These are phyloP conservation scores for Penicilliopsis zonata DNA, from an alignment of 495 filamentous ascomycete genomes.

Conservation along the genomic window DNA sequence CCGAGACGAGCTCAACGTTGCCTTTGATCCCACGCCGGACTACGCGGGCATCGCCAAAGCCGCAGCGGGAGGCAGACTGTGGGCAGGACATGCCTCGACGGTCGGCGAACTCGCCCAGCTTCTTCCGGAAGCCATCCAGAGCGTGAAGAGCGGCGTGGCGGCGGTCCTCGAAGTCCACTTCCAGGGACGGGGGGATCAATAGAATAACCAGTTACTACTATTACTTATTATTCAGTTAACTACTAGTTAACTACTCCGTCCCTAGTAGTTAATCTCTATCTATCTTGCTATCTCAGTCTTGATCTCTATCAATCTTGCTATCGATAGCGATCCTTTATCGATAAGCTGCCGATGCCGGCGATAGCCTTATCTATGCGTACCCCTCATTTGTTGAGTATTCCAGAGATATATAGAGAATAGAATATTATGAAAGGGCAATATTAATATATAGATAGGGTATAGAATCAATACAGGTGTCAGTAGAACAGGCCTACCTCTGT, in stretches of 20 bases:
- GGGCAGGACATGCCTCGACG: constrained; percentile 53
- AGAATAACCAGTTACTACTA: too few relatives aligned
- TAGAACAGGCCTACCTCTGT: too few relatives aligned
- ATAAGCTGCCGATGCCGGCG: constrained; percentile 24
- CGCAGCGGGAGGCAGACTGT: constrained; percentile 67
- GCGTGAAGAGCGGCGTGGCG: constrained; percentile 51
- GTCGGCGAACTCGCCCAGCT: constrained; percentile 47
- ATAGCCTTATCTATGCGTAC: constrained; percentile 31
- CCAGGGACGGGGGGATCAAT: constrained; percentile 32
- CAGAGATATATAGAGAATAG: too few relatives aligned
- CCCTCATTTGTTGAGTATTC: too few relatives aligned
- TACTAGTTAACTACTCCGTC: too few relatives aligned
- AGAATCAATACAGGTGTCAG: too few relatives aligned
- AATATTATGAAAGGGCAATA: too few relatives aligned
- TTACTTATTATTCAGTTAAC: too few relatives aligned
- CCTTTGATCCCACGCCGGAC: constrained; percentile 74
- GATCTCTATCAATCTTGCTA: constrained; percentile 22
- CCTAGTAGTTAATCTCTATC: too few relatives aligned
- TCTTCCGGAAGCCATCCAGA: constrained; percentile 53
- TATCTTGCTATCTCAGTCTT: constrained; percentile 17
- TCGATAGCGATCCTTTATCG: too few relatives aligned
- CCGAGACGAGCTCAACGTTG: constrained; percentile 84
- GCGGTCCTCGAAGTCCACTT: constrained; percentile 54
- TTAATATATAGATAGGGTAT: too few relatives aligned
- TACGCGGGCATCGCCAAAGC: constrained; percentile 89